Conservation (phyloP, 1,284 basidiomycete species). For the Tylopilus sp. region DNA sequence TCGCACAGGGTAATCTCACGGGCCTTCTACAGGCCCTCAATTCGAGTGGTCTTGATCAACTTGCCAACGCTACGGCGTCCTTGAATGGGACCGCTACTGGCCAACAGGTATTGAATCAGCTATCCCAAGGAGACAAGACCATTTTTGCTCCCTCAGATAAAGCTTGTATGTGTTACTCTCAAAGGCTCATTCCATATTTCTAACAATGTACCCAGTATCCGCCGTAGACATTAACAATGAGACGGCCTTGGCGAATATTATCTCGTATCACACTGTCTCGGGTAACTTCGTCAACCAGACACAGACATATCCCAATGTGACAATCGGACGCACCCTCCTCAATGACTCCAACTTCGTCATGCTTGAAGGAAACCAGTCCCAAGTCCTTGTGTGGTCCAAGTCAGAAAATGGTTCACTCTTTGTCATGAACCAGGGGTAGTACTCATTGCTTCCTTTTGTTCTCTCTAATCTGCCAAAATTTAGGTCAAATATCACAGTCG, state of each 20-base stretch:
- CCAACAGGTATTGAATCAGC: slow-evolving; percentile 41
- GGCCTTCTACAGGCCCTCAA: slow-evolving; percentile 38
- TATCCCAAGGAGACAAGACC: slow-evolving; percentile 42
- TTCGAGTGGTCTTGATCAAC: slow-evolving; percentile 39
- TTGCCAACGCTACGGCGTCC: slow-evolving; percentile 35
- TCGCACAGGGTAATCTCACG: slow-evolving; percentile 29
- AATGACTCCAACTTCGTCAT: slow-evolving; percentile 47
- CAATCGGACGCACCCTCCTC: slow-evolving; percentile 64
- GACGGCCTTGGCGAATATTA: slow-evolving; percentile 43
- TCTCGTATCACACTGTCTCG: slow-evolving; percentile 64
- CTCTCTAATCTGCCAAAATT: neutral
- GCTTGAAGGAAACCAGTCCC: slow-evolving; percentile 55
- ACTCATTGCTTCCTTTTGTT: neutral
- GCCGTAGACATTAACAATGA: slow-evolving; percentile 26
- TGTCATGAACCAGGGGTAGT: slow-evolving; percentile 57
- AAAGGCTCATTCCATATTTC: neutral
- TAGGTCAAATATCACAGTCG: slow-evolving; percentile 47
- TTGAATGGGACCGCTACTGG: slow-evolving; percentile 48
- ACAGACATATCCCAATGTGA: slow-evolving; percentile 50
- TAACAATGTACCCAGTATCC: slow-evolving; percentile 9
- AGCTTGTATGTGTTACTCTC: slow-evolving; percentile 40
- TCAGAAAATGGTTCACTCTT: slow-evolving; percentile 43
- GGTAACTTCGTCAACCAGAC: slow-evolving; percentile 48
- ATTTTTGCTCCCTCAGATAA: slow-evolving; percentile 52
- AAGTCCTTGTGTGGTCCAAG: slow-evolving; percentile 65